Evolutionary conservation across 805 yeast species (phyloP).

Genomic region (Kodamaea jinghongensis): DNA sequence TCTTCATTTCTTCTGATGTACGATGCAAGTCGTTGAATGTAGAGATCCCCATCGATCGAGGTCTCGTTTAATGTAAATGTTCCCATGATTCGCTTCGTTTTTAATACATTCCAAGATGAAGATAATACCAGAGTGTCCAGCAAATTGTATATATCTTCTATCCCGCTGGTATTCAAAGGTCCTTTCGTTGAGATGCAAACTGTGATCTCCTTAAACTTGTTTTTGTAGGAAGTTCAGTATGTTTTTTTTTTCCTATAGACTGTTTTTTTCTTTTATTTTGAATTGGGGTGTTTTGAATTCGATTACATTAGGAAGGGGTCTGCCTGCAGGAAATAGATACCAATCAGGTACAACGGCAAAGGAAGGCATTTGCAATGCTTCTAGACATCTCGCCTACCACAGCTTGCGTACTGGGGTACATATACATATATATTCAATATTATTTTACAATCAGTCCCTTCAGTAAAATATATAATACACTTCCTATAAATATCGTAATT

Average conservation of each 20-base stretch:
- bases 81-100: constrained; percentile 12
- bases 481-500: not conserved
- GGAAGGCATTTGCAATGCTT: too few relatives aligned
- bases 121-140: too few relatives aligned
- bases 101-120: too few relatives aligned
- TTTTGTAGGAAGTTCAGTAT: too few relatives aligned
- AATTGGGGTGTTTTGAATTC: constrained; percentile 1
- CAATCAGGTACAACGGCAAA: too few relatives aligned
- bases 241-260: constrained; percentile 3
- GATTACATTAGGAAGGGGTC: constrained; percentile 3
- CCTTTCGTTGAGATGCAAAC: too few relatives aligned
- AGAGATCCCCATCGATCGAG: constrained; percentile 55
- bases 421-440: too few relatives aligned
- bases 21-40: constrained; percentile 51
- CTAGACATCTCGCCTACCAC: too few relatives aligned
- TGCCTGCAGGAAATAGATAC: constrained; percentile 3
- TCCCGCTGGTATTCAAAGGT: too few relatives aligned
- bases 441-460: not conserved
- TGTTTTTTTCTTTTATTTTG: constrained; percentile 7
- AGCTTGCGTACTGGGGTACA: not conserved
- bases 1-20: constrained; percentile 56
- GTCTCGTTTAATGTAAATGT: constrained; percentile 29
- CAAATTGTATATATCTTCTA: too few relatives aligned
- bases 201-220: too few relatives aligned
- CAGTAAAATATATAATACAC: not conserved